A percentile compares a stretch with the other conserved stretches of the same genome.
Conservation (phyloP, 176 grass and related monocot species). For the Microstegium vimineum region DNA sequence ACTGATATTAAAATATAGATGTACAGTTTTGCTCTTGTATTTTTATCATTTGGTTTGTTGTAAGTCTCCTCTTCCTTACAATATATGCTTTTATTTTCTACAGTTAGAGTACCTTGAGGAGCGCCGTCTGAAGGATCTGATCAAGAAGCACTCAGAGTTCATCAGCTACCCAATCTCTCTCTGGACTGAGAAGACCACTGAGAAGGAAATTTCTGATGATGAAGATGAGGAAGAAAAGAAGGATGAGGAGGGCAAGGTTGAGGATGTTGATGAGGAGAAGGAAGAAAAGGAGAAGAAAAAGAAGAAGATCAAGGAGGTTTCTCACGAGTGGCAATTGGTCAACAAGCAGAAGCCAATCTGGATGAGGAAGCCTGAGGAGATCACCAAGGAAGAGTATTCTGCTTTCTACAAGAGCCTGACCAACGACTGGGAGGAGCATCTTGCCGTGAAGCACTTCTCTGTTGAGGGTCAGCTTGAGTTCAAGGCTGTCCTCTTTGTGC, state of each 20-base stretch:
- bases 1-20: no score
- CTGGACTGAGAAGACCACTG: slow-evolving; percentile 94
- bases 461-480: slow-evolving; percentile 98
- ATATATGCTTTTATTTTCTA: background rate
- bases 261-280: slow-evolving; percentile 92
- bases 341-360: slow-evolving; percentile 99
- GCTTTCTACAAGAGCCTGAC: slow-evolving; percentile 98
- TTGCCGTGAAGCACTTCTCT: slow-evolving; percentile 95
- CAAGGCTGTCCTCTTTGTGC: slow-evolving; percentile 92
- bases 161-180: slow-evolving; percentile 98
- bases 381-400: slow-evolving; percentile 94
- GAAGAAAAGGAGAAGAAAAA: slow-evolving; percentile 91
- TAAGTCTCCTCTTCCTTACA: no score
- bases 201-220: slow-evolving; percentile 97
- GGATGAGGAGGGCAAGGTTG: slow-evolving; percentile 94
- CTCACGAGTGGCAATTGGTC: slow-evolving; percentile 81
- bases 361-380: slow-evolving; percentile 99
- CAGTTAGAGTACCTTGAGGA: slow-evolving; percentile 97
- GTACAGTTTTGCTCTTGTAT: no score
- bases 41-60: no score
- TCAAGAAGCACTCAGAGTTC: slow-evolving; percentile 98
- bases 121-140: slow-evolving; percentile 84
- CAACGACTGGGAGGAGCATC: slow-evolving; percentile 97
- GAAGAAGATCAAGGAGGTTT: slow-evolving; percentile 99
- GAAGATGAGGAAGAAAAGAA: slow-evolving; percentile 98